phyloP scores from a whole-genome alignment of 1,284 basidiomycete species.

The Austropuccinia psidii region DNA sequence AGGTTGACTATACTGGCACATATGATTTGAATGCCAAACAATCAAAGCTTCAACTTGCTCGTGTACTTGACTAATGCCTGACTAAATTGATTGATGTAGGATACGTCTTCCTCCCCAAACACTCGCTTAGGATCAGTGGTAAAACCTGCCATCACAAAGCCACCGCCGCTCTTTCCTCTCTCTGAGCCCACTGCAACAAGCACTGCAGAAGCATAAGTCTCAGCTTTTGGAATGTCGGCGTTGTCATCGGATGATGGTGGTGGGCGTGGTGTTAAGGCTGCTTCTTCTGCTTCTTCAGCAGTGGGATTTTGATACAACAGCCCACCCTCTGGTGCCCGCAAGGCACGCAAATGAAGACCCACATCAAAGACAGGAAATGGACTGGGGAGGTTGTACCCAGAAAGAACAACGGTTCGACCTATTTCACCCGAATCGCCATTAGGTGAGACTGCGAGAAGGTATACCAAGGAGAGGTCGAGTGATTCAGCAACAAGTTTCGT shows the following conservation, averaged over 20 bases:
- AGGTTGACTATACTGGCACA: no score
- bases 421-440: not conserved
- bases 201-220: conserved; percentile 27
- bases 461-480: conserved; percentile 30
- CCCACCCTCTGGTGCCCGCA: conserved; percentile 5
- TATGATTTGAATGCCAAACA: no score
- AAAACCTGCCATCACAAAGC: conserved; percentile 31
- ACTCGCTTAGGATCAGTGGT: conserved; percentile 32
- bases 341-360: conserved; percentile 14
- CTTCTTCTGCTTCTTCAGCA: not conserved
- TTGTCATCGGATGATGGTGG: not conserved
- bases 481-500: conserved; percentile 20
- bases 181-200: conserved; percentile 19
- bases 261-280: not conserved
- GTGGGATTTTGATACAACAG: conserved; percentile 35
- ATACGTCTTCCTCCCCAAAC: conserved; percentile 23
- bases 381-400: conserved; percentile 19
- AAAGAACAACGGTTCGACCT: conserved; percentile 12
- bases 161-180: not conserved
- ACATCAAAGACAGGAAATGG: conserved; percentile 12
- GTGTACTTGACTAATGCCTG: conserved; percentile 11
- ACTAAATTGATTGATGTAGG: conserved; percentile 30
- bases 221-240: not conserved
- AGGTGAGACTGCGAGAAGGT: conserved; percentile 17
- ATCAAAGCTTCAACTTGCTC: not conserved